Evolutionary conservation across 1,284 basidiomycete species (phyloP).

Genomic region (Marasmius tenuissimus): DNA sequence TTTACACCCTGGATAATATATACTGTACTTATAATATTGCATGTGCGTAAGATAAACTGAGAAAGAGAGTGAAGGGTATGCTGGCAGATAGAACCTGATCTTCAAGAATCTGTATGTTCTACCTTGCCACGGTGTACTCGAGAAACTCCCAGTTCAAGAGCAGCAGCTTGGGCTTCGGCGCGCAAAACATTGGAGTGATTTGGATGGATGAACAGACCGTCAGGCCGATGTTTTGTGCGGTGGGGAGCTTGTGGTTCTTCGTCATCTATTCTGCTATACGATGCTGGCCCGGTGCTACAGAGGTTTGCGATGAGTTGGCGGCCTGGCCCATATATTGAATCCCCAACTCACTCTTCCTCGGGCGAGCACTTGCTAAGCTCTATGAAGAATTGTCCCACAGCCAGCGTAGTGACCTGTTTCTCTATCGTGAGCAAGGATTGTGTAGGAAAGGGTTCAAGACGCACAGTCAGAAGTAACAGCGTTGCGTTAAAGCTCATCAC

Average conservation of each 20-base stretch:
- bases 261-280: not conserved
- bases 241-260: slow-evolving; percentile 29
- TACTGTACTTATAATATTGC: not conserved
- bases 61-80: not conserved
- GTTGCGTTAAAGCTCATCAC: slow-evolving; percentile 67
- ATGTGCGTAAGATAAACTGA: not conserved
- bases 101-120: slow-evolving; percentile 6
- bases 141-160: slow-evolving; percentile 50
- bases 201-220: slow-evolving; percentile 62
- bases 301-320: not conserved
- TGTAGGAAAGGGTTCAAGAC: slow-evolving; percentile 16
- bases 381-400: slow-evolving; percentile 54
- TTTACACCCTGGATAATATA: not conserved
- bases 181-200: slow-evolving; percentile 59
- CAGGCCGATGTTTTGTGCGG: slow-evolving; percentile 55
- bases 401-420: slow-evolving; percentile 49
- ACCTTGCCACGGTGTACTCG: slow-evolving; percentile 41
- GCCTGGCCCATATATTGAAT: not conserved
- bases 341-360: not conserved
- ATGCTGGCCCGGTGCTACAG: not conserved
- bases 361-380: slow-evolving; percentile 38
- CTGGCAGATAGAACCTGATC: not conserved
- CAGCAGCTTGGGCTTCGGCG: slow-evolving; percentile 61
- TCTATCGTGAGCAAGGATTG: not conserved
- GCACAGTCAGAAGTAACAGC: slow-evolving; percentile 58